A percentile compares a stretch with the other conserved stretches of the same genome.
phyloP scores from a whole-genome alignment of 2,329 filamentous ascomycete species.

The Apiospora rasikravindrae region DNA sequence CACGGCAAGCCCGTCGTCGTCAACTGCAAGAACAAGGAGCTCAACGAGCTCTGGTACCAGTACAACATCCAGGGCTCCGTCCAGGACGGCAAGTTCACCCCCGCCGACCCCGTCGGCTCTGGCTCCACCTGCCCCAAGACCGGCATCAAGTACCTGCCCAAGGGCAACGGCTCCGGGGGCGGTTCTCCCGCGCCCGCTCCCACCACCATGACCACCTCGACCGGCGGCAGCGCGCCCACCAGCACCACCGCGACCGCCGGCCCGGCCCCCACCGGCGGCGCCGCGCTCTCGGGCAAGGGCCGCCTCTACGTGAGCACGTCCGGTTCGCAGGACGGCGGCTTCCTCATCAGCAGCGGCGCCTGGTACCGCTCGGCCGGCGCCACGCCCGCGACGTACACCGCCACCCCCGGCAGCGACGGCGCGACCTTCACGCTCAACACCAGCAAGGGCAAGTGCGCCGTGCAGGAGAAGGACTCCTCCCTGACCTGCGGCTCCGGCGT shows the following conservation, averaged over 20 bases:
- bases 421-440: slow-evolving; percentile 12
- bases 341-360: slow-evolving; percentile 17
- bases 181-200: neutral
- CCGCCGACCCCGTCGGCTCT: slow-evolving; percentile 17
- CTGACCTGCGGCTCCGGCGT: slow-evolving; percentile 13
- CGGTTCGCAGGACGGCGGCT: neutral
- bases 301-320: neutral
- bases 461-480: slow-evolving; percentile 3
- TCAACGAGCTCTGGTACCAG: slow-evolving; percentile 66
- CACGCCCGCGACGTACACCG: slow-evolving; percentile 18
- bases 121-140: slow-evolving; percentile 23
- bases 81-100: slow-evolving; percentile 61
- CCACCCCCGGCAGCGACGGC: slow-evolving; percentile 7
- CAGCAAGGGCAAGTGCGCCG: slow-evolving; percentile 21
- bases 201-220: slow-evolving; percentile 3
- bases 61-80: slow-evolving; percentile 66
- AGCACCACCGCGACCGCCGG: neutral
- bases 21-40: slow-evolving; percentile 52
- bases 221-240: neutral
- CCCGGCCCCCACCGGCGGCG: neutral
- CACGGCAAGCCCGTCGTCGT: slow-evolving; percentile 62
- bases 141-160: slow-evolving; percentile 30
- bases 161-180: slow-evolving; percentile 27
- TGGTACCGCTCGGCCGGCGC: slow-evolving; percentile 13
- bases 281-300: slow-evolving; percentile 17